Evolutionary conservation across 495 filamentous ascomycete genomes (phyloP).

Genomic region (Penicillium odoratum): DNA sequence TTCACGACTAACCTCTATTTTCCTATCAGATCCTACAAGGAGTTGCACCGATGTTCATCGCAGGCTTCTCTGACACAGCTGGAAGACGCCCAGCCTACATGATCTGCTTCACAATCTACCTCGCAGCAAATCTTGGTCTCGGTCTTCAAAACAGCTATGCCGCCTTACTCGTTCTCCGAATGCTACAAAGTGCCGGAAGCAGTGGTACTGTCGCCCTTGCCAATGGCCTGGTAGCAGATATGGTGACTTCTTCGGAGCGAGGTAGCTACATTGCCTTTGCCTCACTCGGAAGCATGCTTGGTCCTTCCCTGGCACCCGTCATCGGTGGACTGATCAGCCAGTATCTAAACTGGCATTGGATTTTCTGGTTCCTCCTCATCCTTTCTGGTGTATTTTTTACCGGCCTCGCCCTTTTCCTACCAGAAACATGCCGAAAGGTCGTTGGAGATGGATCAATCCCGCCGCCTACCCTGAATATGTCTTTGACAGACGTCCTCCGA

Average conservation of each 20-base stretch:
- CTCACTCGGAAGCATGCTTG: slow-evolving; percentile 36
- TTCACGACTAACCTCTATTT: background rate
- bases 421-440: slow-evolving; percentile 67
- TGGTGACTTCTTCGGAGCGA: slow-evolving; percentile 45
- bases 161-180: slow-evolving; percentile 50
- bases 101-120: slow-evolving; percentile 47
- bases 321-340: slow-evolving; percentile 74
- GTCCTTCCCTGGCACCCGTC: slow-evolving; percentile 57
- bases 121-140: slow-evolving; percentile 49
- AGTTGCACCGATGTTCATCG: slow-evolving; percentile 50
- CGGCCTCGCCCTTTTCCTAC: slow-evolving; percentile 64
- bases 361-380: slow-evolving; percentile 78
- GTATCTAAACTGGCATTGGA: slow-evolving; percentile 69
- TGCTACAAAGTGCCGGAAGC: slow-evolving; percentile 50
- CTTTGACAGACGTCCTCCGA: slow-evolving; percentile 26
- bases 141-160: slow-evolving; percentile 47
- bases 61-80: slow-evolving; percentile 45
- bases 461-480: slow-evolving; percentile 24
- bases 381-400: slow-evolving; percentile 65
- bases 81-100: slow-evolving; percentile 52
- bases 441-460: slow-evolving; percentile 66
- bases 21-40: slow-evolving; percentile 49
- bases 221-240: slow-evolving; percentile 47
- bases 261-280: slow-evolving; percentile 46
- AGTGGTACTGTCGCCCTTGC: slow-evolving; percentile 48